phyloP scores from a whole-genome alignment of 176 grass and related monocot genomes.

The Saccharum spontaneum region DNA sequence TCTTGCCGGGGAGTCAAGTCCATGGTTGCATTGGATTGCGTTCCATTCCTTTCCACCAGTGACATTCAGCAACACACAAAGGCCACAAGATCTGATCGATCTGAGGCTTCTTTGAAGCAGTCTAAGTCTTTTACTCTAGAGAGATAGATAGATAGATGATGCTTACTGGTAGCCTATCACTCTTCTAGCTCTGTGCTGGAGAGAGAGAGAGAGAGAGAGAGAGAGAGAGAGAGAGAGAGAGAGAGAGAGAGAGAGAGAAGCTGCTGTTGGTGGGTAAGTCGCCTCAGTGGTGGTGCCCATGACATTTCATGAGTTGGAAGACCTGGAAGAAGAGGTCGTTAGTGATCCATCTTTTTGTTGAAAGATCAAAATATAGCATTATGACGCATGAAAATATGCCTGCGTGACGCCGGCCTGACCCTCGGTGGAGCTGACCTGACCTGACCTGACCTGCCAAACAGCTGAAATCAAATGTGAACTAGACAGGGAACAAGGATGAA shows the following conservation, averaged over 20 bases:
- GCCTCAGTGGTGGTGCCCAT: not conserved
- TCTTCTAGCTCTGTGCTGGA: not conserved
- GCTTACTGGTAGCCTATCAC: not conserved
- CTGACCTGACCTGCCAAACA: not conserved
- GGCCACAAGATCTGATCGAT: not conserved
- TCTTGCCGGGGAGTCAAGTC: slow-evolving; percentile 31
- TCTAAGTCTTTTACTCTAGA: slow-evolving; percentile 39
- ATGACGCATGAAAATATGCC: not conserved
- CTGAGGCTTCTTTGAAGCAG: slow-evolving; percentile 39
- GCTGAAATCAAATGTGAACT: slow-evolving; percentile 21
- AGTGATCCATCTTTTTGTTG: not conserved
- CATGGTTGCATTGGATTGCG: slow-evolving; percentile 18
- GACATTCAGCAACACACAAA: slow-evolving; percentile 13
- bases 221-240: not conserved
- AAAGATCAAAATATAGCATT: not conserved
- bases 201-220: not conserved
- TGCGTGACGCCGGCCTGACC: not conserved
- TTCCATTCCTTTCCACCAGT: not conserved
- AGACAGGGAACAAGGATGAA: not conserved
- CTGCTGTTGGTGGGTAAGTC: slow-evolving; percentile 17
- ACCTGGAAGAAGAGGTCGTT: slow-evolving; percentile 44
- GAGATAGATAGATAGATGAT: not conserved
- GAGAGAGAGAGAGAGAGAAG: not conserved
- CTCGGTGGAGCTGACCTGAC: not conserved
- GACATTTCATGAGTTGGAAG: slow-evolving; percentile 24